Evolutionary conservation across 2,329 filamentous ascomycete species (phyloP).

Genomic region (Clarireedia homoeocarpa): DNA sequence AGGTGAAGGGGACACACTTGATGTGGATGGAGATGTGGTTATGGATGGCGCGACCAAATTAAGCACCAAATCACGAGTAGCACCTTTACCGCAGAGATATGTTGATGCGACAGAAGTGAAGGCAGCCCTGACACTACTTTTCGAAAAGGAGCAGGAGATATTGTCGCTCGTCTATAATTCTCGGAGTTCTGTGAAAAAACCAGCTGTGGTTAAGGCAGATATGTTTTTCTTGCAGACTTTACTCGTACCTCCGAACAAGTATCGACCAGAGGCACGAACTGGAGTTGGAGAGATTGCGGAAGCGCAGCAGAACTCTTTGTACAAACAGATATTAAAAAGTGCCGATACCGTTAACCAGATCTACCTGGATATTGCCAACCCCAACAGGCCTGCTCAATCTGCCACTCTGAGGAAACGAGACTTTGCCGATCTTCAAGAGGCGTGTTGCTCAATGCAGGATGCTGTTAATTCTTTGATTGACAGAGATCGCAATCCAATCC

Average conservation of each 20-base stretch:
- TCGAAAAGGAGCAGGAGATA: conserved; percentile 80
- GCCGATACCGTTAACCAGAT: conserved; percentile 69
- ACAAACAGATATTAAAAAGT: conserved; percentile 73
- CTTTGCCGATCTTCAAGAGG: conserved; percentile 70
- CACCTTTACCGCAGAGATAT: conserved; percentile 54
- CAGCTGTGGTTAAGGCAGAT: conserved; percentile 57
- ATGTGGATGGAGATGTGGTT: conserved; percentile 49
- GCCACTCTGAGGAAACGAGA: conserved; percentile 43
- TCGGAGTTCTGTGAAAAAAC: conserved; percentile 47
- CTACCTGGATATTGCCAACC: conserved; percentile 52
- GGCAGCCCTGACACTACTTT: conserved; percentile 69
- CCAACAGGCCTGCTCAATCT: conserved; percentile 15
- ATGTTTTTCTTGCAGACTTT: conserved; percentile 92
- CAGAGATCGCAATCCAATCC: conserved; percentile 74
- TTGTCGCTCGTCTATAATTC: conserved; percentile 79
- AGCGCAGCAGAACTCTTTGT: conserved; percentile 78
- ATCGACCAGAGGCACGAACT: conserved; percentile 76
- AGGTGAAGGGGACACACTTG: conserved; percentile 39
- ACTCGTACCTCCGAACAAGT: conserved; percentile 87
- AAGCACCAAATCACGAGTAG: conserved; percentile 33
- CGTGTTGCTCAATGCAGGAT: conserved; percentile 80
- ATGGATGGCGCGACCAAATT: conserved; percentile 37
- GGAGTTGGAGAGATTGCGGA: conserved; percentile 78
- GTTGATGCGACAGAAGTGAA: conserved; percentile 78
- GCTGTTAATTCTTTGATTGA: conserved; percentile 90